phyloP scores from a whole-genome alignment of 2,329 filamentous ascomycete genomes.

The Simplicillium aogashimaense region DNA sequence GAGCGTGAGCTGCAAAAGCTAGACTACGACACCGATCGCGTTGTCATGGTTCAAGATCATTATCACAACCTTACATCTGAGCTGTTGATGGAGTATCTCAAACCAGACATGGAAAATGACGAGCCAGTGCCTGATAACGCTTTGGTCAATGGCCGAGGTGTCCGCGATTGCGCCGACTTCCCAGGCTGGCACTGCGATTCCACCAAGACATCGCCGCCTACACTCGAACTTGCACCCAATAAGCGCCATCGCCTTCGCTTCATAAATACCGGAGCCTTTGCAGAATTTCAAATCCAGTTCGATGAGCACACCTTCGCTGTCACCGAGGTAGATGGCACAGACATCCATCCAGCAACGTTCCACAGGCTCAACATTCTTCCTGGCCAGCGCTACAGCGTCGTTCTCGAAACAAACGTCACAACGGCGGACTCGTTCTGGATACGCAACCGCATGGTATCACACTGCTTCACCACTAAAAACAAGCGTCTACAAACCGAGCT shows the following conservation, averaged over 20 bases:
- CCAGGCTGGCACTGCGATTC: slow-evolving; percentile 33
- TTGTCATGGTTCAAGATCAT: slow-evolving; percentile 63
- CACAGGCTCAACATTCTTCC: slow-evolving; percentile 56
- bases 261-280: slow-evolving; percentile 61
- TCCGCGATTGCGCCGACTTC: slow-evolving; percentile 23
- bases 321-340: slow-evolving; percentile 62
- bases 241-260: slow-evolving; percentile 56
- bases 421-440: slow-evolving; percentile 50
- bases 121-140: slow-evolving; percentile 58
- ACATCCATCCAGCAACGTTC: slow-evolving; percentile 48
- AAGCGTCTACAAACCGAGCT: slow-evolving; percentile 18
- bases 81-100: slow-evolving; percentile 45
- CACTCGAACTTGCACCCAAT: slow-evolving; percentile 37
- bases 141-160: slow-evolving; percentile 47
- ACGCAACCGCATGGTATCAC: slow-evolving; percentile 37
- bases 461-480: slow-evolving; percentile 25
- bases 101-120: slow-evolving; percentile 41
- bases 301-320: slow-evolving; percentile 56
- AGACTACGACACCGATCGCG: slow-evolving; percentile 35
- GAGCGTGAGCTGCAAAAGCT: slow-evolving; percentile 20
- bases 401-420: slow-evolving; percentile 51
- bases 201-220: slow-evolving; percentile 23
- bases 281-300: slow-evolving; percentile 61
- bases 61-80: slow-evolving; percentile 50
- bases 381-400: slow-evolving; percentile 60